Evolutionary conservation across 345 rosid species (phyloP), one percentile per base, ranked within the genome.

Genomic region (Fremontodendron californicum): DNA sequence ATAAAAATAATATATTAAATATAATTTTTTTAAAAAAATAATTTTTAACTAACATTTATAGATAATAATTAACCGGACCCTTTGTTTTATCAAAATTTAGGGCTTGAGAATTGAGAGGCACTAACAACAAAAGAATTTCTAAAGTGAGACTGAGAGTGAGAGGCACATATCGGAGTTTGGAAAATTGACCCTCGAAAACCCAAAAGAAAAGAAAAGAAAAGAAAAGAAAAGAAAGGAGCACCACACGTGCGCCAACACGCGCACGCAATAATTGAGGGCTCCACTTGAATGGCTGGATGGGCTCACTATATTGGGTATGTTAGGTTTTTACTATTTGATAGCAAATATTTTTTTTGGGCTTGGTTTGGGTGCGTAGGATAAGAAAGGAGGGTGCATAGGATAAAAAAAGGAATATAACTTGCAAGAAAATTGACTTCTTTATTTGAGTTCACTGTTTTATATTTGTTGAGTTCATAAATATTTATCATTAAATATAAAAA

Each of bases 191-290:
- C n/a, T n/a, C n/a, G n/a, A n/a, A n/a, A n/a, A n/a, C n/a, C n/a
- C n/a, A n/a, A n/a, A n/a, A n/a, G n/a, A n/a, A n/a, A n/a, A n/a
- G 27, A n/a, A 10, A 11, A n/a, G 58, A 52, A 52, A 52, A 25
- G 9, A 46, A 27, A 52, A 21, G 25, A 43, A 31, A 39, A 19
- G 12, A 19, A 31, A 71, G 74, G 75, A 80, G 63, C 86, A 82
- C 79, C 88, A 77, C 89, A 87, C 86, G 86, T 87, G 89, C 84
- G 76, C 70, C 46, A 77, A 71, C 86, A 75, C 77, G 79, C 79
- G 74, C 75, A 71, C 16, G 35, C 77, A 79, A 80, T 84, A 78
- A 82, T 86, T 84, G 80, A 4, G 71, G 80, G 84, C 29, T 75
- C 86, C 82, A 77, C 57, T 62, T 75, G 75, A 66, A 78, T 74